A percentile compares a stretch with the other conserved stretches of the same genome.
Conservation (phyloP, 2,329 filamentous ascomycete genomes). For the Cyanodermella asteris region DNA sequence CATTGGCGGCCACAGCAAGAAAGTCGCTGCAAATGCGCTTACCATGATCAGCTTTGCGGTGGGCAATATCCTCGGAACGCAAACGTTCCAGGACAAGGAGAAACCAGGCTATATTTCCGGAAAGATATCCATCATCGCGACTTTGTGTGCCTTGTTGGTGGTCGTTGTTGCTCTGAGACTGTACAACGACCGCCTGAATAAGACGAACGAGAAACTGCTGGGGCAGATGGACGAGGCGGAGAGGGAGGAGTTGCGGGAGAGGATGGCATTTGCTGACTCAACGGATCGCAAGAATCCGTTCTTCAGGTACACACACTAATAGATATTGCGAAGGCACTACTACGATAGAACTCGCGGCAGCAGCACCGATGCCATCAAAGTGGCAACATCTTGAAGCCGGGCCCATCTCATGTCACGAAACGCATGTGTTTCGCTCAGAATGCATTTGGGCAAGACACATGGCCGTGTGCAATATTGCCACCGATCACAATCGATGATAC, state of each 20-base stretch:
- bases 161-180: constrained; percentile 13
- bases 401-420: no score
- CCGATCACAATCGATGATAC: no score
- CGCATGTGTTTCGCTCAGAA: no score
- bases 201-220: constrained; percentile 9
- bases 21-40: constrained; percentile 26
- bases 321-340: no score
- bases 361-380: no score
- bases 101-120: constrained; percentile 21
- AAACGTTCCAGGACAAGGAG: constrained; percentile 21
- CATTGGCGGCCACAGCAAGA: constrained; percentile 27
- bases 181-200: constrained; percentile 13
- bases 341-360: no score
- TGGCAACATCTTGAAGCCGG: no score
- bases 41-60: constrained; percentile 21
- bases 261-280: constrained; percentile 13
- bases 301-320: constrained; percentile 13
- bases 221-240: constrained; percentile 11
- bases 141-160: constrained; percentile 13
- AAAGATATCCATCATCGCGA: constrained; percentile 20
- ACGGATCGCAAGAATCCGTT: constrained; percentile 13
- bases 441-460: no score
- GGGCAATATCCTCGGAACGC: constrained; percentile 23
- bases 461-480: no score
- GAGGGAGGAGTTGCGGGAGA: constrained; percentile 9